Evolutionary conservation across 768 basidiomycete species (phyloP).

Genomic region (Hypholoma sublateritium): DNA sequence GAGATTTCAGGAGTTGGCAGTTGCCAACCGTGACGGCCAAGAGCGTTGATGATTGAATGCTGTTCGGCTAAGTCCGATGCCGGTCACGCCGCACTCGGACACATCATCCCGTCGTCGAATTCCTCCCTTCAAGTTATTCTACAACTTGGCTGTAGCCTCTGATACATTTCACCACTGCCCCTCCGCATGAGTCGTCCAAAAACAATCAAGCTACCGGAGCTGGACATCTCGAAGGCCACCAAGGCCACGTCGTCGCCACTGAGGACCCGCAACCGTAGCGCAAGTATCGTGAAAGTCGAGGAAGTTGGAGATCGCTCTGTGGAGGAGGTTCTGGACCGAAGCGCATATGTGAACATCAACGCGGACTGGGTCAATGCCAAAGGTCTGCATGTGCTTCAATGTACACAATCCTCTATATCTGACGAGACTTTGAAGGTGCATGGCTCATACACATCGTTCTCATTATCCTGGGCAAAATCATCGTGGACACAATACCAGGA

Average conservation of each 20-base stretch:
- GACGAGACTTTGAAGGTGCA: constrained; percentile 58
- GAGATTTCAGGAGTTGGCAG: neutral
- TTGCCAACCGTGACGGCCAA: neutral
- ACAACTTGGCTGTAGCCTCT: neutral
- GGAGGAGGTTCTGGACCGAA: constrained; percentile 79
- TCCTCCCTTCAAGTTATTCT: constrained; percentile 3
- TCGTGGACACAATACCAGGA: constrained; percentile 91
- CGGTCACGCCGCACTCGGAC: constrained; percentile 15
- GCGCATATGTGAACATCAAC: constrained; percentile 81
- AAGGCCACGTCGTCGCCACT: constrained; percentile 22
- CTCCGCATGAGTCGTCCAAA: constrained; percentile 49
- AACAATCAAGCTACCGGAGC: constrained; percentile 54
- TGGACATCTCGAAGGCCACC: constrained; percentile 37
- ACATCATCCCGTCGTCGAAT: constrained; percentile 3
- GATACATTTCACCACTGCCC: neutral
- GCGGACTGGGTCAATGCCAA: constrained; percentile 95
- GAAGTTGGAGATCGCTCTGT: constrained; percentile 69
- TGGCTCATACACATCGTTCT: constrained; percentile 98
- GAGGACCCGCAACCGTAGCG: constrained; percentile 57
- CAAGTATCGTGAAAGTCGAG: constrained; percentile 84
- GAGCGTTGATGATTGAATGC: too few relatives aligned
- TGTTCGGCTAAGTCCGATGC: constrained; percentile 27
- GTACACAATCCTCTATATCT: neutral
- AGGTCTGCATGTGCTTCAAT: constrained; percentile 43
- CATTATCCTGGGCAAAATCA: constrained; percentile 85